Evolutionary conservation across 2,329 filamentous ascomycete species (phyloP), one percentile per base, ranked within the genome.

Genomic region (Colletotrichum chrysophilum): DNA sequence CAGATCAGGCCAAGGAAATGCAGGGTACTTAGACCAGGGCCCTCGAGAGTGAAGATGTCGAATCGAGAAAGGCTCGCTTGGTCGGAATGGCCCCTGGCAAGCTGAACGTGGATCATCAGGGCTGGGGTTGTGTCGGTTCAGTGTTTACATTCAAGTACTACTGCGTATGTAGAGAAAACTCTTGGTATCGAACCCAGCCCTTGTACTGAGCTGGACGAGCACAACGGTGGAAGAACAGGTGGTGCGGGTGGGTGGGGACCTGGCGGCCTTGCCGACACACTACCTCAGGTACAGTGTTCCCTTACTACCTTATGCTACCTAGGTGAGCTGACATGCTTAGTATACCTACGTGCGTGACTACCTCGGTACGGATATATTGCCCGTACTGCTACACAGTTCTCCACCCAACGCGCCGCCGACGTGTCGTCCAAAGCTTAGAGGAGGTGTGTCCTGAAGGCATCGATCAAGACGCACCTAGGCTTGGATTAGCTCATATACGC

Each of bases 241-340:
- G 66, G 34, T 56, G 48, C 58, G 30, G 62, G 62, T 60, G 52
- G 69, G 65, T 38, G 24, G 66, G 66, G 43, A 70, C 36, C 65
- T 73, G 70, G 58, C 71, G 58, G 71, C 62, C 52, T 34, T 74
- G 56, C 66, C 66, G 66, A 55, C 28, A 60, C 36, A 38, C 36
- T 38, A 36, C 34, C 32, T 34, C 32, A 16, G 34, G 34, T 36
- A 36, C 34, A 36, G 34, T 36, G 13, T 36, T 36, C 34, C 34
- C 34, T 36, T 16, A 36, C 34, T 16, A 14, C 34, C 13, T 36
- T 36, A 34, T 34, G 32, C 32, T 34, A 38, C 36, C 36, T 38
- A 43, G 38, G 28, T 30, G 32, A 60, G 26, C 28, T 21, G 55
- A 30, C 18, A 48, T 48, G 43, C 43, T 48, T 48, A 26, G 38